Base-by-base conservation (phyloP, 495 filamentous ascomycete genomes). In the Penicillium ucsense region DNA sequence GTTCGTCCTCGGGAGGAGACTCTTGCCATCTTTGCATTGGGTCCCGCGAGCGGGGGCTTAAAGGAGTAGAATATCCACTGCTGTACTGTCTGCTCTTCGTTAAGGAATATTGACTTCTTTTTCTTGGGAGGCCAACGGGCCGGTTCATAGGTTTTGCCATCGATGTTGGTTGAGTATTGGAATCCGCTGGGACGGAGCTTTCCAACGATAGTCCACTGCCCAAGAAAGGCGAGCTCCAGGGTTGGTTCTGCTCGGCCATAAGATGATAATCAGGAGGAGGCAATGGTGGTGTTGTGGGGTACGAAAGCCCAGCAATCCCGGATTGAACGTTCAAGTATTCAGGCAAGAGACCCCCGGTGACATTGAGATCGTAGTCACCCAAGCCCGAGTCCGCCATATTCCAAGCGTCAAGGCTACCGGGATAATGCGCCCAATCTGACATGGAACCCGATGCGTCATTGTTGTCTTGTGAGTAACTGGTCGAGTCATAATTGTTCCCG, bases 1-100 rank as follows among this genome's bases (percentile, higher is more conserved):
- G 82, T 75, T 89, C 85, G 65, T 88, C 73, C 65, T 88, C 85
- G 6, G 84, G 85, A 1, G 85, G 85, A 45, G 84, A 86, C 59
- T 81, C 68, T 59, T 81, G 74, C 85, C 84, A 89, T 70, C 85
- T 66, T 59, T 89, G 82, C 44, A 89, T 64, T 6, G 85, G 85
- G 57, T 61, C 52, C 11, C 46, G 35, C 10, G 45, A 11, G 10
- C 6, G 34, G 29, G 46, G 4, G 9, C 2, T 41, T 3, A 35
- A 3, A 10, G 38, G 38, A 8, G 27, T 48, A 6, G n/a, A 42
- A 9, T 3, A 41, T 8, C 20, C 10, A 31, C 31, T 48, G 9
- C 3, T 6, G 8, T 32, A 28, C 20, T 45, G 12, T 32, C 43
- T 28, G 5, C 7, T 20, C 27, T 28, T 45, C 12, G 8, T 6